Evolutionary conservation across 768 basidiomycete genomes (phyloP), one percentile per base, ranked within the genome.

Genomic region (Trametes sanguinea): DNA sequence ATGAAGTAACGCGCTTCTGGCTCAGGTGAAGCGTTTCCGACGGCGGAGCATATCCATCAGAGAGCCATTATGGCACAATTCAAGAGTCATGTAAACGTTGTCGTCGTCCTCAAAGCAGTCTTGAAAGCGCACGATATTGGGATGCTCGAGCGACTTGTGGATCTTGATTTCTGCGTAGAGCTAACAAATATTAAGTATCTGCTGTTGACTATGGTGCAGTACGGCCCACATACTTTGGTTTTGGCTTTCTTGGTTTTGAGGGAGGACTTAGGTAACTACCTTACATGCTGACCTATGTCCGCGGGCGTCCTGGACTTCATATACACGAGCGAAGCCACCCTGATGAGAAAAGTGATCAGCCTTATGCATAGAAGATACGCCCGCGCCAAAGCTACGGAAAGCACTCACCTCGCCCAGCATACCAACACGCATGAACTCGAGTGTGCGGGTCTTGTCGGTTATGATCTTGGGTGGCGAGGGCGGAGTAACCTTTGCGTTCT

Each of bases 141-240:
- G 92, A 68, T 98, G 96, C 29, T 85, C 76, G 50, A 99, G 83
- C 13, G 92, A 88, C 62, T 89, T 87, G 75, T 99, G 96, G 51
- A 99, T 94, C 80, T 96, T 97, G 70, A 99, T 99, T 81, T 99
- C 96, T 62, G 96, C 95, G 71, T 95, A 99, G 48, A 99, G 85
- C 96, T 98, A 58, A 37, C 5, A 13, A 3, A 11, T 29, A 14
- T 52, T 46, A 8, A 54, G 17, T 30, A 35, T 8, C 1, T 2
- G 14, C 6, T 13, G 22, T 22, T 22, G 22, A 17, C 16, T 14
- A 1, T 17, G 4, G 47, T 6, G 30, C 27, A 30, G 27, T n/a
- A 39, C 7, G 35, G 3, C 4, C 8, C n/a, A 59, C 81, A 54
- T 51, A 94, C 95, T 85, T 98, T 98, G 16, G 94, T 95, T 76